These are phyloP conservation scores for Gossypium thurberi DNA, from an alignment of 345 rosid species.

Conservation along the genomic window DNA sequence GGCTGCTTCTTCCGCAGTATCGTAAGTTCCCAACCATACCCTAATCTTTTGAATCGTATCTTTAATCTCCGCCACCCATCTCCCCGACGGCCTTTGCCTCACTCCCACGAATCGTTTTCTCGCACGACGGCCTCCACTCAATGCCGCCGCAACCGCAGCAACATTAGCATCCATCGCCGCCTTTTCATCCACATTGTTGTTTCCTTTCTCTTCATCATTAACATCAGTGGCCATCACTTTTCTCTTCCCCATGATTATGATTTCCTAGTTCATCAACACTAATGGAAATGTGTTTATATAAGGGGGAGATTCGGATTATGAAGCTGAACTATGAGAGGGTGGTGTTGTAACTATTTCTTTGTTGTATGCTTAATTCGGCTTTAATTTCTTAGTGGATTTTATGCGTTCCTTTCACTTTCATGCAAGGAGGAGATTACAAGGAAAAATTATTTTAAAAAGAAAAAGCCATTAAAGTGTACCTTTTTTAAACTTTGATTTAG, in stretches of 20 bases:
- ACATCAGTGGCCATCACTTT: background rate
- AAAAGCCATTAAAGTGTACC: background rate
- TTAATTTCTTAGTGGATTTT: background rate
- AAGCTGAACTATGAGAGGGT: background rate
- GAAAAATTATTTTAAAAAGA: background rate
- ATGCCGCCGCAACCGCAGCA: conserved; percentile 5
- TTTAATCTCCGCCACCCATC: conserved; percentile 52
- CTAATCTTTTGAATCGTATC: conserved; percentile 51
- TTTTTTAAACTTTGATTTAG: background rate
- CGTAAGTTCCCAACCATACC: conserved; percentile 46
- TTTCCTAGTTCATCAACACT: background rate
- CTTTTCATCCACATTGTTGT: background rate
- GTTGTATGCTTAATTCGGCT: conserved; percentile 11
- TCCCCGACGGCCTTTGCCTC: conserved; percentile 42
- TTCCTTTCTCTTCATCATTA: conserved; percentile 7
- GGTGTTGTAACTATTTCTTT: background rate
- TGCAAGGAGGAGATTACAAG: conserved; percentile 7
- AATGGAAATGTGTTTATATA: background rate
- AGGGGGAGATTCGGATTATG: background rate
- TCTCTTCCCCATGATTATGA: conserved; percentile 8
- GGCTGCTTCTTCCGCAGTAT: conserved; percentile 48
- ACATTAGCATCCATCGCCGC: conserved; percentile 25
- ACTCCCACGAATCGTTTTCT: conserved; percentile 41
- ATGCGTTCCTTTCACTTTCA: conserved; percentile 4
- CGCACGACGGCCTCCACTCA: conserved; percentile 21